Base-by-base conservation (phyloP, 129 eudicot genomes). In the Tagetes erecta region DNA sequence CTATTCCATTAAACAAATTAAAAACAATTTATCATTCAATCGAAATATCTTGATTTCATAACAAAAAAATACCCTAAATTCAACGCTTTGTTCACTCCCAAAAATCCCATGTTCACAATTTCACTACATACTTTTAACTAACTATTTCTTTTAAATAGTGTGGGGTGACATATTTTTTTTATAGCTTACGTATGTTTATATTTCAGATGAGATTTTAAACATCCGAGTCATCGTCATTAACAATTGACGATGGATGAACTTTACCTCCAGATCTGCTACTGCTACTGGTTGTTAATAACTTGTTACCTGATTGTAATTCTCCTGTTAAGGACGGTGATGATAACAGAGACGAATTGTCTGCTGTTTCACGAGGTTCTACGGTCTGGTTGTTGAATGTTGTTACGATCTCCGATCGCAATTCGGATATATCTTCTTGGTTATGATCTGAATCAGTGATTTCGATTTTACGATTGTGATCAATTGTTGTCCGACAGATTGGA, bases 401-500 rank as follows among this genome's bases (percentile, higher is more conserved):
- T 12, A 3, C 64, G 7, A 42, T 38, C 4, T 36, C 30, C 84
- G 13, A n/a, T 9, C 30, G 41, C 6, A 40, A 20, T 20, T 20
- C 27, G 27, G 27, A 20, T 20, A 20, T 20, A 20, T 20, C 27
- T 20, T 20, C 27, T 20, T 20, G 27, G 27, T 67, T 57, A 1
- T 2, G 42, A 8, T 31, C 75, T 3, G 20, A 40, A 69, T 64
- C 81, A 33, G 2, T 44, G 7, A 60, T 41, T 45, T 82, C 73
- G n/a, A 8, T 44, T 71, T 72, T 49, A 38, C 46, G 67, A 56
- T 10, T 4, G 35, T 53, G 67, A 70, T 71, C 11, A 57, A 83
- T 82, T 6, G 86, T 50, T 8, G 83, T 78, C 5, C 97, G 80
- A 76, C 95, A 91, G 67, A 88, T 77, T n/a, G 97, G 97, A 39